These are phyloP conservation scores for Penicillium chermesinum DNA, from an alignment of 495 filamentous ascomycete species.

Conservation along the genomic window DNA sequence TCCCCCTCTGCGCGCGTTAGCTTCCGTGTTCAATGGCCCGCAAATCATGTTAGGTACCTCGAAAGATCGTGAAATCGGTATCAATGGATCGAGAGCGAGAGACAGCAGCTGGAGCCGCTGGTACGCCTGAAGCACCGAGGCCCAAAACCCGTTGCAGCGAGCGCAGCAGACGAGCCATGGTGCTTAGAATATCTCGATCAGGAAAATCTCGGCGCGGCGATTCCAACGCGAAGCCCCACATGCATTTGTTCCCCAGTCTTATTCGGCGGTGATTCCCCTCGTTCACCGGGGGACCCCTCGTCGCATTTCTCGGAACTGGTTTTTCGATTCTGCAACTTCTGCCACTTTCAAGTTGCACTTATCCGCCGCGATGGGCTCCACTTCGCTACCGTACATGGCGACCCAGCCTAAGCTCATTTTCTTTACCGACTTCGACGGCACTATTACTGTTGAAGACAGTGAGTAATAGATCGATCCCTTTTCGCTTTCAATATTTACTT, in stretches of 20 bases:
- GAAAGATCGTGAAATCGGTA: slow-evolving; percentile 38
- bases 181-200: slow-evolving; percentile 10
- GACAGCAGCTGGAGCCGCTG: slow-evolving; percentile 5
- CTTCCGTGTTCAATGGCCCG: neutral
- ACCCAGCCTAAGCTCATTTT: slow-evolving; percentile 81
- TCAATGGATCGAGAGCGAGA: slow-evolving; percentile 29
- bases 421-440: slow-evolving; percentile 97
- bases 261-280: slow-evolving; percentile 12
- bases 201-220: slow-evolving; percentile 13
- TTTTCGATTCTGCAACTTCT: slow-evolving; percentile 6
- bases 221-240: slow-evolving; percentile 10
- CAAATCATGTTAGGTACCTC: slow-evolving; percentile 21
- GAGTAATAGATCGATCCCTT: slow-evolving; percentile 19
- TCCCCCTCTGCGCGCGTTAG: slow-evolving; percentile 49
- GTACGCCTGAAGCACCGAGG: slow-evolving; percentile 6
- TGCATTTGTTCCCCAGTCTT: slow-evolving; percentile 4
- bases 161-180: slow-evolving; percentile 39
- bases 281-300: slow-evolving; percentile 5
- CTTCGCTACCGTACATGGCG: slow-evolving; percentile 45
- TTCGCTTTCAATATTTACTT: neutral
- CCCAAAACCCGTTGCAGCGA: slow-evolving; percentile 34
- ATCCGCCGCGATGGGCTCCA: slow-evolving; percentile 31
- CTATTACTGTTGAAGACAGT: slow-evolving; percentile 85
- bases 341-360: neutral
- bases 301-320: neutral